Conservation (phyloP, 169 alveolate species). For the Cryptosporidium meleagridis region DNA sequence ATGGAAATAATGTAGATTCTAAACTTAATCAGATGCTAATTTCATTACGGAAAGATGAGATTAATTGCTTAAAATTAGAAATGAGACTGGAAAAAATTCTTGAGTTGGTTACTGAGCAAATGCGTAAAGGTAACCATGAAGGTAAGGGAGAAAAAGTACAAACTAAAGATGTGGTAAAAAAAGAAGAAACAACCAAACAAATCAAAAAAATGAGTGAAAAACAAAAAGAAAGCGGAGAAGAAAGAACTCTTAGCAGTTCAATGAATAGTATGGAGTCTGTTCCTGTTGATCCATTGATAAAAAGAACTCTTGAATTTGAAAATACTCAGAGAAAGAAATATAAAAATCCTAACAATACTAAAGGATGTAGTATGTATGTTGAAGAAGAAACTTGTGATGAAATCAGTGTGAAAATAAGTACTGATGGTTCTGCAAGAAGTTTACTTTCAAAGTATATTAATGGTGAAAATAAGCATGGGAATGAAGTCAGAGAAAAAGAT, state of each 20-base stretch:
- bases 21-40: slow-evolving; percentile 3
- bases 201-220: not conserved
- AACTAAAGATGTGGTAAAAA: not conserved
- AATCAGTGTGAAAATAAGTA: slow-evolving; percentile 36
- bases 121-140: not conserved
- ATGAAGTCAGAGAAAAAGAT: slow-evolving; percentile 10
- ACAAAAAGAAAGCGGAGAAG: not conserved
- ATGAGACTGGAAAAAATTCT: slow-evolving; percentile 57
- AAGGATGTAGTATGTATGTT: not conserved
- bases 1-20: slow-evolving; percentile 18
- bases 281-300: slow-evolving; percentile 12
- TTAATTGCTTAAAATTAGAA: slow-evolving; percentile 20
- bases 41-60: slow-evolving; percentile 17
- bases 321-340: not conserved
- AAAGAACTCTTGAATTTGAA: slow-evolving; percentile 15
- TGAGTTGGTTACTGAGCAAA: slow-evolving; percentile 1
- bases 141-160: not conserved
- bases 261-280: slow-evolving; percentile 11
- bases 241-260: slow-evolving; percentile 9
- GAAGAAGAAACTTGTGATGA: slow-evolving; percentile 17
- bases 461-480: slow-evolving; percentile 25
- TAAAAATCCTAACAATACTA: not conserved
- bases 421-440: slow-evolving; percentile 51
- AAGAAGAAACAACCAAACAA: not conserved
- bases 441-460: slow-evolving; percentile 28